phyloP scores from a whole-genome alignment of 1,284 basidiomycete genomes.

The Sphagnurus paluster region DNA sequence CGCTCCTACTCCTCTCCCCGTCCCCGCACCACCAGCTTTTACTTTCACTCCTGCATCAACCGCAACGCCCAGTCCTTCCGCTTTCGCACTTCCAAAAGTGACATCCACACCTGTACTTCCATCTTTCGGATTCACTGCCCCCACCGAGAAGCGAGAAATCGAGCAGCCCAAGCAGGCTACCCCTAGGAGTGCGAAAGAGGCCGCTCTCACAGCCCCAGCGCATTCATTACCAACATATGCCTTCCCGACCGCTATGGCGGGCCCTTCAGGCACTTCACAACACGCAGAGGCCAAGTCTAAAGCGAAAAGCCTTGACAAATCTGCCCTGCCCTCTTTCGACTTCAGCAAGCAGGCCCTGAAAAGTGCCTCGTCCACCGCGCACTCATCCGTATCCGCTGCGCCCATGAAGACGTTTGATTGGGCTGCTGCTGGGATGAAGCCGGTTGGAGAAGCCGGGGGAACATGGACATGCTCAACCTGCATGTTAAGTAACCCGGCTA shows the following conservation, averaged over 20 bases:
- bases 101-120: not conserved
- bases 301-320: slow-evolving; percentile 35
- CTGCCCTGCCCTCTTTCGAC: slow-evolving; percentile 40
- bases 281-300: slow-evolving; percentile 32
- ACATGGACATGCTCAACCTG: slow-evolving; percentile 49
- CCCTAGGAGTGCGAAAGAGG: slow-evolving; percentile 29
- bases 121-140: too few species aligned
- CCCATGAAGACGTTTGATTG: slow-evolving; percentile 26
- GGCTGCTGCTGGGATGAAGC: slow-evolving; percentile 38
- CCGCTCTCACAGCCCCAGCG: slow-evolving; percentile 27
- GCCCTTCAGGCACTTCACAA: slow-evolving; percentile 15
- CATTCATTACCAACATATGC: slow-evolving; percentile 23
- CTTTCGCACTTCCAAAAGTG: too few species aligned
- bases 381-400: slow-evolving; percentile 13
- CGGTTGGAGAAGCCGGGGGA: slow-evolving; percentile 20
- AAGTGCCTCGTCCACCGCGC: slow-evolving; percentile 1
- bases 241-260: slow-evolving; percentile 15
- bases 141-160: not conserved
- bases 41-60: not conserved
- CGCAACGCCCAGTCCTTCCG: not conserved
- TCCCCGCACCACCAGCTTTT: slow-evolving; percentile 6
- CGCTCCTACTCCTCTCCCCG: slow-evolving; percentile 17
- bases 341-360: slow-evolving; percentile 17
- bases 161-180: slow-evolving; percentile 2
- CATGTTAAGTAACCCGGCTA: slow-evolving; percentile 39